Evolutionary conservation across 495 filamentous ascomycete species (phyloP), one percentile per base, ranked within the genome.

Genomic region (Penicillium longicatenatum): DNA sequence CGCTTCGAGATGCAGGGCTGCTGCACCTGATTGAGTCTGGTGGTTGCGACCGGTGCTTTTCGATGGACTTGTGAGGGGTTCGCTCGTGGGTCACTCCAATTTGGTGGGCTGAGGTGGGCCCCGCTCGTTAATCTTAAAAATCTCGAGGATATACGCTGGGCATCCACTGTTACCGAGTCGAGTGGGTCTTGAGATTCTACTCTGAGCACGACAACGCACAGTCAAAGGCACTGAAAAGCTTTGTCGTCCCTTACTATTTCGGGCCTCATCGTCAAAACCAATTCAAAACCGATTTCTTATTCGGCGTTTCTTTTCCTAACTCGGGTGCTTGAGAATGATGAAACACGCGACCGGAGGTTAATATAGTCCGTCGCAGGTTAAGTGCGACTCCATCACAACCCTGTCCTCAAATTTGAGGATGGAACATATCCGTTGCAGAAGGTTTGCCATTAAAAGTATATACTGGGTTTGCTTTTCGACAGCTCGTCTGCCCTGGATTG

Each of bases 401-500:
- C 9, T 4, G 20, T 3, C 39, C 41, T 12, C 20, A 11, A 42
- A 52, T 52, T 26, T 52, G 20, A 24, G 31, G 29, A 33, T 19
- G 24, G 33, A 14, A 31, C 9, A 50, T 16, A 8, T 50, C 17
- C 19, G 33, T 31, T 26, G 49, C 30, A 33, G 22, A 49, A 52
- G 16, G 10, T n/a, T 12, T 29, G 12, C 20, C 1, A 30, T 63
- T 55, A 68, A 45, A 70, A 70, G 21, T 70, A 70, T 47, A 70
- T 54, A 22, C 50, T 61, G 22, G 66, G 59, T 37, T 59, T 50
- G 1, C 31, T 58, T 48, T 55, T 60, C 12, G 67, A 65, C 42
- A 68, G 48, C 50, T 63, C 58, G 14, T 60, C 59, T 24, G 66
- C 66, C 31, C 37, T 48, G 14, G 24, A 39, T 4, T 17, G 37